A percentile compares a stretch with the other conserved stretches of the same genome.
These are phyloP conservation scores for Citrullus amarus DNA, from an alignment of 306 rosid species.

Conservation along the genomic window DNA sequence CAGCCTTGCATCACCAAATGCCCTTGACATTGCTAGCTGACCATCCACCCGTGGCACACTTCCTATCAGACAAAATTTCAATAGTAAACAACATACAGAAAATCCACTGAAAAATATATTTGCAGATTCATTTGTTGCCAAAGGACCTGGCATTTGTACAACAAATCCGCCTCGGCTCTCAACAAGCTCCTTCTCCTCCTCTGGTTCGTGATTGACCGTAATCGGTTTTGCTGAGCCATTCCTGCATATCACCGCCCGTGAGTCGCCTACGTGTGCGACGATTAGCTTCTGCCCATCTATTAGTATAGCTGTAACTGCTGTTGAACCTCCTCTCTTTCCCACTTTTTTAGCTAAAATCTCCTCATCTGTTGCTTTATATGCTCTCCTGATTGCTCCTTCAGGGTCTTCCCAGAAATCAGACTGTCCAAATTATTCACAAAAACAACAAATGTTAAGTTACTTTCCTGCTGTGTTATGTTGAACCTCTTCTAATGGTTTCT, in stretches of 20 bases:
- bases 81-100: neutral
- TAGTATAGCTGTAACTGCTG: conserved; percentile 49
- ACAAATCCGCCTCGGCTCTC: conserved; percentile 57
- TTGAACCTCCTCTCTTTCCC: conserved; percentile 40
- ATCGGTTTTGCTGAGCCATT: conserved; percentile 30
- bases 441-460: neutral
- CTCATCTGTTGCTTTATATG: conserved; percentile 31
- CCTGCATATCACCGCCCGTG: conserved; percentile 39
- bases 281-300: conserved; percentile 36
- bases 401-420: conserved; percentile 51
- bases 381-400: conserved; percentile 33
- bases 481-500: neutral
- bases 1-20: conserved; percentile 48
- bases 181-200: conserved; percentile 37
- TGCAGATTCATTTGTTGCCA: neutral
- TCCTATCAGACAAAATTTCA: conserved; percentile 18
- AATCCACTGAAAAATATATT: neutral
- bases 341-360: conserved; percentile 34
- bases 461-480: neutral
- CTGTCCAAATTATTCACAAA: conserved; percentile 11
- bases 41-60: conserved; percentile 50
- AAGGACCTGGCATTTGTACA: conserved; percentile 23
- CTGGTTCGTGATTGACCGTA: conserved; percentile 42
- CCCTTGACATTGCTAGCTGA: conserved; percentile 48
- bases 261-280: conserved; percentile 45